Conservation (phyloP, 108 stramenopile species). For the Discostella pseudostelligera region DNA sequence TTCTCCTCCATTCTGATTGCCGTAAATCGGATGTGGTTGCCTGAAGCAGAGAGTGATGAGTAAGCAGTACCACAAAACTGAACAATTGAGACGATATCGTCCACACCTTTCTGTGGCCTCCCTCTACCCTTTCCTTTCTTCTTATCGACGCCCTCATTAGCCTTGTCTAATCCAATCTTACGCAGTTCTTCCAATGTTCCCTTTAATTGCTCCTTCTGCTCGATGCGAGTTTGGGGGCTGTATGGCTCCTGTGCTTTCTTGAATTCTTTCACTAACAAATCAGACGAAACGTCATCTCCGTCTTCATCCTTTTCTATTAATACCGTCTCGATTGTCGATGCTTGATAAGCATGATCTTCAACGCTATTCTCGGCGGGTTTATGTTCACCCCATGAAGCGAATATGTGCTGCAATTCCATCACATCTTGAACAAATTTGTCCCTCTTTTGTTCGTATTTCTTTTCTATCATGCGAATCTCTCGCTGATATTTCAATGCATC, state of each 20-base stretch:
- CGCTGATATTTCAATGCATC: constrained; percentile 16
- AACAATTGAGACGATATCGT: background rate
- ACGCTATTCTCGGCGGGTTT: background rate
- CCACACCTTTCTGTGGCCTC: constrained; percentile 28
- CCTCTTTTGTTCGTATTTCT: constrained; percentile 30
- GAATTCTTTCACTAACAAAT: constrained; percentile 35
- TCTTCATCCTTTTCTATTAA: background rate
- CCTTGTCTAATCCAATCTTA: constrained; percentile 18
- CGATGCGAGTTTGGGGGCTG: constrained; percentile 10
- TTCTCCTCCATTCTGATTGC: constrained; percentile 32
- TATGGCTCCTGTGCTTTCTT: constrained; percentile 27
- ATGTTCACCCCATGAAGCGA: constrained; percentile 39
- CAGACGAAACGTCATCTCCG: constrained; percentile 17
- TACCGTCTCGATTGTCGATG: background rate
- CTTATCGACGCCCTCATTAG: constrained; percentile 1
- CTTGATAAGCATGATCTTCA: background rate
- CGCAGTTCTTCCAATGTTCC: constrained; percentile 33
- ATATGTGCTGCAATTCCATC: constrained; percentile 40
- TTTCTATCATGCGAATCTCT: constrained; percentile 16
- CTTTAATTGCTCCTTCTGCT: constrained; percentile 29
- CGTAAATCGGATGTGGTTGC: constrained; percentile 40
- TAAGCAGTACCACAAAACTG: background rate
- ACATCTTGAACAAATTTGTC: constrained; percentile 31
- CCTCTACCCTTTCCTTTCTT: constrained; percentile 15
- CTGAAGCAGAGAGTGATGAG: constrained; percentile 1